Evolutionary conservation across 306 rosid genomes (phyloP), one percentile per base, ranked within the genome.

Genomic region (Crotalaria pallida): DNA sequence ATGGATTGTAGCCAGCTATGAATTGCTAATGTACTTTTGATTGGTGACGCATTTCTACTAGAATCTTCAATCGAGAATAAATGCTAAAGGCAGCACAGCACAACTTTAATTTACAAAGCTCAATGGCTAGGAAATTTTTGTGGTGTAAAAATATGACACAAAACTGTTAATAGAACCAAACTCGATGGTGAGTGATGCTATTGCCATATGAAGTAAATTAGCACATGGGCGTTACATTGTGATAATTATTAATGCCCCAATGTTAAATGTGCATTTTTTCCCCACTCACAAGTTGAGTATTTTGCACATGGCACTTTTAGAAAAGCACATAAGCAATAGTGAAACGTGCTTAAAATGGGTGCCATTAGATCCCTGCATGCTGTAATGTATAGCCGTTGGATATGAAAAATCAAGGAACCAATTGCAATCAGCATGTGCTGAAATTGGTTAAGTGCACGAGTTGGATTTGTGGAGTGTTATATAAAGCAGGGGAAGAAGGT

Each of bases 201-300:
- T 41, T 76, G 4, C 82, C 72, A 66, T 57, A 57, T 75, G 8
- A 26, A 67, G 80, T 16, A 79, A 67, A n/a, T 21, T 0, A 29
- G 29, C 82, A 79, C 89, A 53, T 82, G 86, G 9, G 58, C 63
- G 84, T 68, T 55, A 62, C 56, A 73, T 18, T 17, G 26, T 49
- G 68, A 67, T 48, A 24, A 67, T 36, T 24, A n/a, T n/a, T n/a
- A n/a, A n/a, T n/a, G n/a, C 51, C 53, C 31, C 15, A 12, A 36
- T 33, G 22, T 34, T 66, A 15, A 44, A 41, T 19, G 44, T 71
- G 74, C 56, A 52, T 17, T 52, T n/a, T n/a, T n/a, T n/a, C 55
- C 34, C 61, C 50, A 50, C 38, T 10, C 68, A 16, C 12, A 21
- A 65, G 51, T 8, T 24, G 18, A 7, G 43, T 16, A 62, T 59